phyloP scores from a whole-genome alignment of 139 green algal genomes.

The Closterium sp. region DNA sequence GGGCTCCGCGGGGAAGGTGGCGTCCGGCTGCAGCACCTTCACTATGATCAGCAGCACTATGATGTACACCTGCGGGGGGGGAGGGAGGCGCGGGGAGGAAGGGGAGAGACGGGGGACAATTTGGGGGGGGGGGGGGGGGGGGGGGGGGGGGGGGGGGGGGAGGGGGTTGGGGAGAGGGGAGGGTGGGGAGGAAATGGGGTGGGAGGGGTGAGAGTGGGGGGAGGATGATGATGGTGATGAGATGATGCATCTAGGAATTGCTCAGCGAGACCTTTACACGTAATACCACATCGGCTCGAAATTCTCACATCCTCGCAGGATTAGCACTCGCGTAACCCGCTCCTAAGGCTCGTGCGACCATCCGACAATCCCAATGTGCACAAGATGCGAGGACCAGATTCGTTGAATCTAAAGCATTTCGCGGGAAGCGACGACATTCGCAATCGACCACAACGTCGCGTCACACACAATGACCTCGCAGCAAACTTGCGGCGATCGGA shows the following conservation, averaged over 20 bases:
- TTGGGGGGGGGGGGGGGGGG: not conserved
- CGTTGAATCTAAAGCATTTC: not conserved
- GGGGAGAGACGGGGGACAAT: too few relatives aligned
- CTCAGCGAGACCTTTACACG: too few relatives aligned
- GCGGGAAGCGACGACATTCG: not conserved
- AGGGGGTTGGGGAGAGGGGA: too few relatives aligned
- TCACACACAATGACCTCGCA: too few relatives aligned
- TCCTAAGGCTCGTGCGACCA: not conserved
- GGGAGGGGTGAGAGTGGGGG: too few relatives aligned
- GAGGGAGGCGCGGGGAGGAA: not conserved
- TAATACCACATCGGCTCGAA: too few relatives aligned
- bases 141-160: too few relatives aligned
- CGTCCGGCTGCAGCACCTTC: conserved; percentile 35
- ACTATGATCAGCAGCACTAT: conserved; percentile 46
- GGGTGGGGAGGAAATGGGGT: not conserved
- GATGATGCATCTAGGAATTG: too few relatives aligned
- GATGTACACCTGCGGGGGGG: conserved; percentile 37
- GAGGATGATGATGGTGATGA: too few relatives aligned
- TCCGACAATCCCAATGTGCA: not conserved
- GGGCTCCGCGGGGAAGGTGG: not conserved
- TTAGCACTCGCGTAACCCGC: not conserved
- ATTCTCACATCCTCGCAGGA: not conserved
- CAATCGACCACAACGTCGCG: too few relatives aligned
- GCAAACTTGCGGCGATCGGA: not conserved
- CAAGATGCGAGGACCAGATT: not conserved